phyloP scores from a whole-genome alignment of 202 grass and related monocot genomes.

The Zizania palustris region DNA sequence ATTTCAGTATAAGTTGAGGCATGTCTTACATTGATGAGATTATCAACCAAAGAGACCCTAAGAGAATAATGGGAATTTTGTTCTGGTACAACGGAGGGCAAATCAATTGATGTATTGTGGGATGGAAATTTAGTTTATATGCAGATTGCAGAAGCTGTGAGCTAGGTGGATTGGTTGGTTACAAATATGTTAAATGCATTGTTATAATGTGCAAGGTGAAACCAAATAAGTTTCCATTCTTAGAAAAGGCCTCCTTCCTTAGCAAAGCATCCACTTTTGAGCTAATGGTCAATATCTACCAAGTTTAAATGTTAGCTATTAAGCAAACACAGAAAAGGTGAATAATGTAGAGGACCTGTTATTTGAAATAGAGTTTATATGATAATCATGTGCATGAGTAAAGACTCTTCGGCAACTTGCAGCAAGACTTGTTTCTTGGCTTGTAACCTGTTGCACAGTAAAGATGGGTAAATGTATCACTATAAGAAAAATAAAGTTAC shows the following conservation, averaged over 20 bases:
- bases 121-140: slow-evolving; percentile 26
- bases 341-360: slow-evolving; percentile 68
- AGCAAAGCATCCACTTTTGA: neutral
- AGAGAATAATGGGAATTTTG: slow-evolving; percentile 7
- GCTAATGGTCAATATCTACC: slow-evolving; percentile 11
- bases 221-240: slow-evolving; percentile 10
- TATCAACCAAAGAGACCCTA: slow-evolving; percentile 25
- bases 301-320: slow-evolving; percentile 2
- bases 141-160: neutral
- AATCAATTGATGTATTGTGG: neutral
- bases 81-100: neutral
- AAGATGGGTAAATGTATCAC: slow-evolving; percentile 29
- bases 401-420: slow-evolving; percentile 80
- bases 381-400: slow-evolving; percentile 93
- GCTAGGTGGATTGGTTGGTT: slow-evolving; percentile 1
- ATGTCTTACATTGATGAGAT: neutral
- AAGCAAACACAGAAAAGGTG: slow-evolving; percentile 3
- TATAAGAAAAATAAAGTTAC: slow-evolving; percentile 29
- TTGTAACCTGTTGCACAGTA: slow-evolving; percentile 55
- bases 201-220: neutral
- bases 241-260: slow-evolving; percentile 9
- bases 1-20: neutral
- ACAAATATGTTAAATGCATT: neutral
- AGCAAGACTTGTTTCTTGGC: slow-evolving; percentile 81
- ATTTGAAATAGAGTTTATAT: slow-evolving; percentile 96